phyloP scores from a whole-genome alignment of 176 grass and related monocot species.

The Oryza rufipogon region DNA sequence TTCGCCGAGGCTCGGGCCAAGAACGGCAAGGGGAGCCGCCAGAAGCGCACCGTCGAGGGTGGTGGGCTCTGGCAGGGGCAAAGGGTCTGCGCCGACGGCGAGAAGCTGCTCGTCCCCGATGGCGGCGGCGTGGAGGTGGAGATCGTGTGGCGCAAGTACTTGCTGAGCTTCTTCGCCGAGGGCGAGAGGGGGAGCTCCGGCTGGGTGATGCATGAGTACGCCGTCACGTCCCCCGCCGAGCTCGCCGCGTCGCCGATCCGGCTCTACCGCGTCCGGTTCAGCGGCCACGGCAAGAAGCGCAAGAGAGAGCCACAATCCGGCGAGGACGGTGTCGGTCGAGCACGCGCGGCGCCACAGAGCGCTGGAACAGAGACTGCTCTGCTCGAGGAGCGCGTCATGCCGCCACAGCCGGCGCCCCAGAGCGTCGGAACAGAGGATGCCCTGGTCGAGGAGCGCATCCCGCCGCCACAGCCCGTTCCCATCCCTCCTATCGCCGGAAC shows the following conservation, averaged over 20 bases:
- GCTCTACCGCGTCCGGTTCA: not conserved
- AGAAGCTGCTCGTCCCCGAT: too few species aligned
- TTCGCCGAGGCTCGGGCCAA: not conserved
- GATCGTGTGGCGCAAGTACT: not conserved
- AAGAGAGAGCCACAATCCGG: not conserved
- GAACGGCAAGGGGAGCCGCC: too few species aligned
- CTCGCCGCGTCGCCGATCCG: not conserved
- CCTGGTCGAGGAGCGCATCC: too few species aligned
- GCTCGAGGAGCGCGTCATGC: too few species aligned
- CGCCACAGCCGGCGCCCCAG: too few species aligned
- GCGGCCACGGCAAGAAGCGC: not conserved
- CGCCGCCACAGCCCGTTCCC: too few species aligned
- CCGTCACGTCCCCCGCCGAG: not conserved
- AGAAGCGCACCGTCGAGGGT: not conserved
- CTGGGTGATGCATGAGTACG: conserved; percentile 44
- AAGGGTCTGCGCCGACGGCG: not conserved
- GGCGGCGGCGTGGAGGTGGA: not conserved
- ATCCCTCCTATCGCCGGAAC: too few species aligned
- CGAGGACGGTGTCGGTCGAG: too few species aligned
- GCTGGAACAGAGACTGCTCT: not conserved
- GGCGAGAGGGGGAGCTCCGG: not conserved
- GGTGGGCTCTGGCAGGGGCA: not conserved
- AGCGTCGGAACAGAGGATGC: too few species aligned
- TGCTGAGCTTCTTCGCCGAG: not conserved
- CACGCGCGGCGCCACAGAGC: too few species aligned